Evolutionary conservation across 2,329 filamentous ascomycete species (phyloP), one percentile per base, ranked within the genome.

Genomic region (Aspergillus intermedius): DNA sequence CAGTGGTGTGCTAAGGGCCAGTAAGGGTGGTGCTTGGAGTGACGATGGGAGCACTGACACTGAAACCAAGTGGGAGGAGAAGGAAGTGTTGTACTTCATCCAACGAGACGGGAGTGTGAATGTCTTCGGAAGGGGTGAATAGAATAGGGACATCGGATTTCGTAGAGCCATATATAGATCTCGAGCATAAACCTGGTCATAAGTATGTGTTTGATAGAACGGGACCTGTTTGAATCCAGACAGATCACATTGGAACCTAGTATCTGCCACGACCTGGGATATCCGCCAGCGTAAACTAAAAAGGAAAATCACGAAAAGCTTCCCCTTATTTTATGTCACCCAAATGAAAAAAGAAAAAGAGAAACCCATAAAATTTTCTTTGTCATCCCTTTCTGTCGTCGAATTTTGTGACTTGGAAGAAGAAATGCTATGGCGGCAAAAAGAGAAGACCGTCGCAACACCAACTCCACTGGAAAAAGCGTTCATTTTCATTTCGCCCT

Each of bases 71-170:
- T 54, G 69, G 54, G 68, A 71, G 45, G 79, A 87, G 58, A 82
- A 76, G 53, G 91, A 96, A 70, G 79, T 87, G 61, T 62, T 96
- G 64, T 96, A 95, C 72, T 82, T 87, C 62, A 82, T 95, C 25
- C 81, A 82, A 46, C 81, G 82, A 8, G 90, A 95, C 72, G 88
- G 88, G 1, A 79, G 80, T 19, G 88, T 90, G 21, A 86, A 77
- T 61, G 87, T 95, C 6, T 96, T 95, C 75, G 88, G 88, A 63
- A 80, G 90, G 63, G 90, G 91, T 5, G 81, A 84, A 63, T 79
- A 68, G 56, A 60, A 53, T 55, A 19, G 4, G 15, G 37, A 22
- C 15, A 17, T 9, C 37, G 9, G 25, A 9, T 28, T 30, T 30
- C 25, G 25, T 30, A 30, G 12, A 30, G 19, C 4, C n/a, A 28